Percentiles rank a stretch among this genome's conserved stretches.
Evolutionary conservation across 2,329 filamentous ascomycete genomes (phyloP).

Genomic region (Thielaviopsis musarum): DNA sequence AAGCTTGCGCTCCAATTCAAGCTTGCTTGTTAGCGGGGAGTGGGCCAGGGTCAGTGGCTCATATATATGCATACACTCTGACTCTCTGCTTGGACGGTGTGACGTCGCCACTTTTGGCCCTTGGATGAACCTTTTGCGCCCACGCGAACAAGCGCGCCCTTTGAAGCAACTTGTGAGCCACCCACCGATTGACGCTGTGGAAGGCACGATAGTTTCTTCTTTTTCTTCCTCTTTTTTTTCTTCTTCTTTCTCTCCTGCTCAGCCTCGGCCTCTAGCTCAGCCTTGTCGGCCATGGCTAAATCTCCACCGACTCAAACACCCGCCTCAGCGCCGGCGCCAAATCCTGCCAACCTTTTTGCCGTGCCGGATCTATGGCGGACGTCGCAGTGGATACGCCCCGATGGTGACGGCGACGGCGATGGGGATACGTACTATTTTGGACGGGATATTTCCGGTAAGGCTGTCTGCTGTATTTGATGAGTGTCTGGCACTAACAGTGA

Average conservation of each 20-base stretch:
- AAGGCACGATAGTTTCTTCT: no score
- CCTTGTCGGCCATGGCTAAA: neutral
- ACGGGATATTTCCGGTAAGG: conserved; percentile 17
- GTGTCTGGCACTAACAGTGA: neutral
- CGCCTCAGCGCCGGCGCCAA: conserved; percentile 11
- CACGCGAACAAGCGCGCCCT: neutral
- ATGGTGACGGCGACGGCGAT: conserved; percentile 11
- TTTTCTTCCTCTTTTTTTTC: no score
- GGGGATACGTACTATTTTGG: conserved; percentile 27
- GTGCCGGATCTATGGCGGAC: conserved; percentile 44
- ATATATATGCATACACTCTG: neutral
- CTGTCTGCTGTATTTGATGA: no score
- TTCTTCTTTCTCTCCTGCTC: neutral
- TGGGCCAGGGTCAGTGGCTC: neutral
- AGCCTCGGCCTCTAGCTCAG: neutral
- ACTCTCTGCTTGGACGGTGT: neutral
- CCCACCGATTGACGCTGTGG: no score
- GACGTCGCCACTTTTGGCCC: conserved; percentile 1
- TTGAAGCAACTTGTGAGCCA: neutral
- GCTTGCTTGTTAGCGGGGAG: neutral
- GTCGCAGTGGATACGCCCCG: conserved; percentile 31
- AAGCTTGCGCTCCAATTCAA: neutral
- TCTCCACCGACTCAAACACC: neutral
- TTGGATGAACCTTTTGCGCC: neutral
- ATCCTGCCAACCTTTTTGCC: conserved; percentile 40